Conservation (phyloP, 78 protist genomes). For the Dictyostelium intermedium region DNA sequence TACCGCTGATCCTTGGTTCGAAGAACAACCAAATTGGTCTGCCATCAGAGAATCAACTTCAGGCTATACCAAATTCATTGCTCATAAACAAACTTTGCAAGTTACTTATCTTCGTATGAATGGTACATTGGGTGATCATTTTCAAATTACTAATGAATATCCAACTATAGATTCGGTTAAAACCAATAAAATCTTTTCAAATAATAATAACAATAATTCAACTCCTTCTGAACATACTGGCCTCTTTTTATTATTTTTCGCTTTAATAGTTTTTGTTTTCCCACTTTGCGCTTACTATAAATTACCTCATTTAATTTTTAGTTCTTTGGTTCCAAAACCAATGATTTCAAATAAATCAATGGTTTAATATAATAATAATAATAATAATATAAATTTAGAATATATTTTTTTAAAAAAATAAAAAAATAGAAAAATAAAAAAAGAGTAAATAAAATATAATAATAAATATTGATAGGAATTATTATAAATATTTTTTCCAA, state of each 20-base stretch:
- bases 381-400: no score
- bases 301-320: slow-evolving; percentile 9
- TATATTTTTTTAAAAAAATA: not conserved
- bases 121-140: slow-evolving; percentile 33
- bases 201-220: not conserved
- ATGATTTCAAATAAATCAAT: slow-evolving; percentile 3
- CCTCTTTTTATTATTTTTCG: slow-evolving; percentile 1
- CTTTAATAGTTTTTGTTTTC: slow-evolving; percentile 22
- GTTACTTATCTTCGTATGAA: slow-evolving; percentile 16
- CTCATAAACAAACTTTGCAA: not conserved
- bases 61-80: slow-evolving; percentile 28
- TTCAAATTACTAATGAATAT: slow-evolving; percentile 10
- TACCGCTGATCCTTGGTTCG: slow-evolving; percentile 36
- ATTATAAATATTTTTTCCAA: no score
- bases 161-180: not conserved
- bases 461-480: no score
- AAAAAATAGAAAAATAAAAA: not conserved
- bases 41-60: slow-evolving; percentile 19
- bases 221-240: not conserved
- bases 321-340: not conserved
- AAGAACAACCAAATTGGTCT: slow-evolving; percentile 34
- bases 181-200: not conserved
- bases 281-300: slow-evolving; percentile 59
- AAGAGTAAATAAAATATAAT: no score
- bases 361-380: not conserved